A percentile compares a stretch with the other conserved stretches of the same genome.
These are phyloP conservation scores for Aspergillus uvarum DNA, from an alignment of 2,329 filamentous ascomycete species.

Conservation along the genomic window DNA sequence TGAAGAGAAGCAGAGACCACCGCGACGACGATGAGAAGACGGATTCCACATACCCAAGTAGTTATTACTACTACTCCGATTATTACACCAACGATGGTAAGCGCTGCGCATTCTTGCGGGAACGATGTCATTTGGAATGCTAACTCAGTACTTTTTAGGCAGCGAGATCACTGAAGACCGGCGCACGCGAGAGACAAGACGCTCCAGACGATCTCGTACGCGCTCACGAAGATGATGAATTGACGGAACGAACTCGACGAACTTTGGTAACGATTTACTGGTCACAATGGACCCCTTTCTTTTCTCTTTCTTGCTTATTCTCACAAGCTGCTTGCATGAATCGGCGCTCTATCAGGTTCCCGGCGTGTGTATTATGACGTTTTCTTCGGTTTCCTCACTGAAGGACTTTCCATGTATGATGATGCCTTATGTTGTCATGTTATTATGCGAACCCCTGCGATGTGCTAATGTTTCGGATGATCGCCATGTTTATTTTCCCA, in stretches of 20 bases:
- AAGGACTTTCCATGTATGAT: constrained; percentile 13
- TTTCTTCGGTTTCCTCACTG: background rate
- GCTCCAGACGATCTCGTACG: constrained; percentile 30
- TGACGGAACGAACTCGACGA: constrained; percentile 3
- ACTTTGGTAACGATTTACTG: background rate
- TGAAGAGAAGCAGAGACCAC: constrained; percentile 43
- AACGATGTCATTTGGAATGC: background rate
- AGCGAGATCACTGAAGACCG: constrained; percentile 43
- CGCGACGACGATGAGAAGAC: constrained; percentile 39
- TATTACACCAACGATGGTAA: constrained; percentile 46
- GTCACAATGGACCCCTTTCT: constrained; percentile 1
- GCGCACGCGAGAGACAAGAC: constrained; percentile 29
- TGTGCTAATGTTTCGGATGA: constrained; percentile 1
- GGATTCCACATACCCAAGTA: constrained; percentile 39
- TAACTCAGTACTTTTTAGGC: constrained; percentile 32
- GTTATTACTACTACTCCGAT: constrained; percentile 44
- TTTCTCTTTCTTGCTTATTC: background rate
- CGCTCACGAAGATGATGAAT: constrained; percentile 30
- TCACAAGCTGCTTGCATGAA: background rate
- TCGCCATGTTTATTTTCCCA: background rate
- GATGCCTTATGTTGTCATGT: constrained; percentile 19
- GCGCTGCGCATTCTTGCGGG: constrained; percentile 14
- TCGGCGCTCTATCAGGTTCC: constrained; percentile 4
- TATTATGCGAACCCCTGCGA: constrained; percentile 4
- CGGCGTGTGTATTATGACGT: constrained; percentile 6